Conservation (phyloP, 1,284 basidiomycete species). For the Boletellus sp. region DNA sequence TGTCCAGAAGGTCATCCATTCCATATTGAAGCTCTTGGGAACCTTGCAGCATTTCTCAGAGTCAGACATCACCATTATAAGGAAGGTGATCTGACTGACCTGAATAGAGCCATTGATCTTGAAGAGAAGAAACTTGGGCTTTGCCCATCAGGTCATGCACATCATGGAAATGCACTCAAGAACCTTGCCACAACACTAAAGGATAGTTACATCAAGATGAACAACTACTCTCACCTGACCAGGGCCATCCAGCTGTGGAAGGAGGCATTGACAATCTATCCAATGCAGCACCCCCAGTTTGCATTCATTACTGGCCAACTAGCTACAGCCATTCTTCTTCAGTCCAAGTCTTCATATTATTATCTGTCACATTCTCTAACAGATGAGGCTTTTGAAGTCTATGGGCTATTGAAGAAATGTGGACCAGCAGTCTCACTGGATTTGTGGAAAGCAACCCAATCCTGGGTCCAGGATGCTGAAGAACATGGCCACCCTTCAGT, state of each 20-base stretch:
- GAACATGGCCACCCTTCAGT: not conserved
- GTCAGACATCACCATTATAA: not conserved
- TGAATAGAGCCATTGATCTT: not conserved
- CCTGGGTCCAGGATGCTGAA: not conserved
- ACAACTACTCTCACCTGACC: not conserved
- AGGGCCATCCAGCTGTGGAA: not conserved
- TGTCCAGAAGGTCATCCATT: not conserved
- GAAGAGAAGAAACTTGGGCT: not conserved
- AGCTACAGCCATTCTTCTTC: not conserved
- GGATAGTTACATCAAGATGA: too few relatives aligned
- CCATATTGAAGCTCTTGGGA: not conserved
- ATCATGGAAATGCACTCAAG: not conserved
- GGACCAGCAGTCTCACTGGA: not conserved
- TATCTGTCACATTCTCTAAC: too few relatives aligned
- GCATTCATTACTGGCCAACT: not conserved
- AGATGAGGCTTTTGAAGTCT: not conserved
- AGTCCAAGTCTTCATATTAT: not conserved
- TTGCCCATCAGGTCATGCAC: not conserved
- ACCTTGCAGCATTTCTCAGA: not conserved
- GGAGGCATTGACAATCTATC: not conserved
- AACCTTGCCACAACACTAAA: not conserved
- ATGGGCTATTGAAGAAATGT: not conserved
- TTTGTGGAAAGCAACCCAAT: not conserved
- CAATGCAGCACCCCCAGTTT: not conserved
- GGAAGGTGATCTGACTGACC: not conserved